These are phyloP conservation scores for Myxozyma lipomycoides DNA, from an alignment of 805 yeast species.

Conservation along the genomic window DNA sequence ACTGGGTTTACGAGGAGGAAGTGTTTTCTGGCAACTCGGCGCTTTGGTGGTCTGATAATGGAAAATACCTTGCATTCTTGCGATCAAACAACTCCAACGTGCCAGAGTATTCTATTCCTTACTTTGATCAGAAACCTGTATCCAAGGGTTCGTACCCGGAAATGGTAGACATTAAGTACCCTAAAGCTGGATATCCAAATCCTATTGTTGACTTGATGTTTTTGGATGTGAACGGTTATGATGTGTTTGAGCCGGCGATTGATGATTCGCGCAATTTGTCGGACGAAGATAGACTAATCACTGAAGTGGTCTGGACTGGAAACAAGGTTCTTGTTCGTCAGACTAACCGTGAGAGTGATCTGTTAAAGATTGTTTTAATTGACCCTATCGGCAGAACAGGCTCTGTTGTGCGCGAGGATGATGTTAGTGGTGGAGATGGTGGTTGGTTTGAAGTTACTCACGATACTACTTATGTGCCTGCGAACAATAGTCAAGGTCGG, in stretches of 20 bases:
- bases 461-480: conserved; percentile 56
- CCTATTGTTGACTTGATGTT: conserved; percentile 59
- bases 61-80: conserved; percentile 59
- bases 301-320: conserved; percentile 73
- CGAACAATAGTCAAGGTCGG: conserved; percentile 44
- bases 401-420: conserved; percentile 47
- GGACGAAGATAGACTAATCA: conserved; percentile 49
- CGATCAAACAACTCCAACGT: conserved; percentile 71
- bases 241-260: conserved; percentile 36
- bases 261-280: conserved; percentile 41
- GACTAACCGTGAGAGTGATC: conserved; percentile 64
- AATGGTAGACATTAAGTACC: conserved; percentile 62
- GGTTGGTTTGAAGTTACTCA: conserved; percentile 80
- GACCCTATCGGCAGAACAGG: conserved; percentile 43
- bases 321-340: conserved; percentile 50
- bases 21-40: conserved; percentile 67
- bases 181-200: conserved; percentile 76
- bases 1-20: conserved; percentile 94
- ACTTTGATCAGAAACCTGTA: conserved; percentile 54
- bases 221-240: conserved; percentile 39
- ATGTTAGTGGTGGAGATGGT: conserved; percentile 43
- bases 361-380: conserved; percentile 54
- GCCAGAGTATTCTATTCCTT: conserved; percentile 68
- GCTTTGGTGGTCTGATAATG: conserved; percentile 83
- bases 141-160: conserved; percentile 56